A percentile compares a stretch with the other conserved stretches of the same genome.
Evolutionary conservation across 345 rosid species (phyloP).

Genomic region (Citrus mangshanensis): DNA sequence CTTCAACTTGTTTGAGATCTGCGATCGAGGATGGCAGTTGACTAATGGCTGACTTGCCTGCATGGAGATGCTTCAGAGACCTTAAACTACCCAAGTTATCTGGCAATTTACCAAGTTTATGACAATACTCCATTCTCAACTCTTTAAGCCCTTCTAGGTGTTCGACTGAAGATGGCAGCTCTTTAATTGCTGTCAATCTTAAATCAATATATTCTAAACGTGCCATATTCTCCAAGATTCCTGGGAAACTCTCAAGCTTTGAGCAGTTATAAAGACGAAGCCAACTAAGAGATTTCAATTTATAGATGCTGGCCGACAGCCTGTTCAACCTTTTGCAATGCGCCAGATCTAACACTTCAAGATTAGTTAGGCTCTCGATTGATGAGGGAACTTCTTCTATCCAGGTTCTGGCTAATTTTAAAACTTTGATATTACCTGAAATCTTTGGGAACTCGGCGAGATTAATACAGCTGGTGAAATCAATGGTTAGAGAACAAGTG

Average conservation of each 20-base stretch:
- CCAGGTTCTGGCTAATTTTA: too few species aligned
- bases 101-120: not conserved
- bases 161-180: not conserved
- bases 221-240: not conserved
- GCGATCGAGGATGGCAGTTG: not conserved
- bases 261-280: not conserved
- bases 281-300: conserved; percentile 1
- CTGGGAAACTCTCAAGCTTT: not conserved
- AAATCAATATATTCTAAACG: not conserved
- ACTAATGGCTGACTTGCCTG: not conserved
- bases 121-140: not conserved
- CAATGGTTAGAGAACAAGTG: not conserved
- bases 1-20: not conserved
- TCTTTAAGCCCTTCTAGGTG: not conserved
- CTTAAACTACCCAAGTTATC: not conserved
- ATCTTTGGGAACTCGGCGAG: too few species aligned
- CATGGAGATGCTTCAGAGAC: not conserved
- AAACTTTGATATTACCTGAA: too few species aligned
- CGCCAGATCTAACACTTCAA: not conserved
- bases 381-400: too few species aligned
- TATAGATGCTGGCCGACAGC: not conserved
- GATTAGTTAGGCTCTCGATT: too few species aligned
- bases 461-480: too few species aligned
- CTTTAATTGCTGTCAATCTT: not conserved
- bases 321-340: not conserved